Evolutionary conservation across 2,329 filamentous ascomycete species (phyloP).

Genomic region (Penicillium frequentans): DNA sequence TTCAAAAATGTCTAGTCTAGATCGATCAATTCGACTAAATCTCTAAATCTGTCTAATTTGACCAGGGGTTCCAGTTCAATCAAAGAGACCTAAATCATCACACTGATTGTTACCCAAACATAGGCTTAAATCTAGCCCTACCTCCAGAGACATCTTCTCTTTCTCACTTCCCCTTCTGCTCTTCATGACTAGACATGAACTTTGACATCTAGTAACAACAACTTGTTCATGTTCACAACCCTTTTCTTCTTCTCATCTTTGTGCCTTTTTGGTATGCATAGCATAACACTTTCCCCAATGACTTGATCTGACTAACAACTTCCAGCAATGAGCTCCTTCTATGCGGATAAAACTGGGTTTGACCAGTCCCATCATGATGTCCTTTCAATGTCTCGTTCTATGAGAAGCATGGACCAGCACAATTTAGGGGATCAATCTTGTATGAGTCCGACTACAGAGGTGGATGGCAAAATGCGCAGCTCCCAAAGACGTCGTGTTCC

Average conservation of each 20-base stretch:
- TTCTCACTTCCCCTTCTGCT: constrained; percentile 22
- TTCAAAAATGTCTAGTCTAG: constrained; percentile 10
- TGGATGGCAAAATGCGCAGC: constrained; percentile 40
- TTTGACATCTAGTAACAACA: constrained; percentile 17
- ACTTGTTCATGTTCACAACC: background rate
- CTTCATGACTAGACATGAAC: constrained; percentile 14
- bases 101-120: constrained; percentile 29
- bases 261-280: background rate
- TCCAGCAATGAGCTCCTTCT: constrained; percentile 16
- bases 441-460: constrained; percentile 24
- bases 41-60: background rate
- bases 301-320: background rate
- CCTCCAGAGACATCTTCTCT: constrained; percentile 25
- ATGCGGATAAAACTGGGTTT: constrained; percentile 17
- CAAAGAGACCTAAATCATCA: constrained; percentile 23
- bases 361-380: constrained; percentile 24
- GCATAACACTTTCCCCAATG: background rate
- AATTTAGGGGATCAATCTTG: constrained; percentile 24
- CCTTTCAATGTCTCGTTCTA: constrained; percentile 26
- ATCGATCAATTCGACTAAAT: background rate
- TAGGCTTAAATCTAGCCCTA: constrained; percentile 35
- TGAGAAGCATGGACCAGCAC: constrained; percentile 26
- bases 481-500: constrained; percentile 53
- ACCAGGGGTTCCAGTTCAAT: background rate
- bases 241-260: background rate